Evolutionary conservation across 345 rosid genomes (phyloP).

Genomic region (Rhodamnia rubescens): DNA sequence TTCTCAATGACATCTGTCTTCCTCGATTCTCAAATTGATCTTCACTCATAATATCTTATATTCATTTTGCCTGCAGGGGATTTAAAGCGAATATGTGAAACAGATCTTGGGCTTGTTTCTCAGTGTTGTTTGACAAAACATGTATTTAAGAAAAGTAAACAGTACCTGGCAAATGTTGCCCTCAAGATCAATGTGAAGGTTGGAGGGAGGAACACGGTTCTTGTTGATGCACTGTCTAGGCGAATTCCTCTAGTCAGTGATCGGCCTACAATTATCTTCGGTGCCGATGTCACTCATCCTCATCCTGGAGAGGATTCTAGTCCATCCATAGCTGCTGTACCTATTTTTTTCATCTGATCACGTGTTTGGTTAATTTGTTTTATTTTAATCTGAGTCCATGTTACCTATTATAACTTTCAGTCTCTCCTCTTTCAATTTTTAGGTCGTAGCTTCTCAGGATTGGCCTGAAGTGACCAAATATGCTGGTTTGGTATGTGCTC

Average conservation of each 20-base stretch:
- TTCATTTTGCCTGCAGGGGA: constrained; percentile 50
- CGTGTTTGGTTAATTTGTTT: neutral
- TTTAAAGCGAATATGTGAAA: constrained; percentile 92
- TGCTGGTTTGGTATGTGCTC: constrained; percentile 97
- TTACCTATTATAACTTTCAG: neutral
- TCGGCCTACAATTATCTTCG: constrained; percentile 89
- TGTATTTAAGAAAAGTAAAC: constrained; percentile 80
- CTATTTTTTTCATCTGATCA: neutral
- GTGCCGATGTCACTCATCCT: constrained; percentile 99
- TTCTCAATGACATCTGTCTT: neutral
- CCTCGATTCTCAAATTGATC: neutral
- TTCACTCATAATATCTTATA: neutral
- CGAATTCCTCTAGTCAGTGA: constrained; percentile 95
- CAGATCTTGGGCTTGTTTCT: constrained; percentile 92
- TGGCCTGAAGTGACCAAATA: constrained; percentile 99
- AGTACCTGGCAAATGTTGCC: constrained; percentile 89
- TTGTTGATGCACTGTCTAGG: constrained; percentile 86
- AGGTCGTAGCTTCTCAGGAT: constrained; percentile 99
- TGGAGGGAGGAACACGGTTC: constrained; percentile 96
- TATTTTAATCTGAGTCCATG: neutral
- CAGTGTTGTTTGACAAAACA: constrained; percentile 94
- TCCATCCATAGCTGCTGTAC: constrained; percentile 99
- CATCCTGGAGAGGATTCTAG: constrained; percentile 99
- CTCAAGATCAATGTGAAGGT: constrained; percentile 96
- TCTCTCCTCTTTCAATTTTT: neutral